These are phyloP conservation scores for Fusarium setosum DNA, from an alignment of 2,329 filamentous ascomycete genomes.

Conservation along the genomic window DNA sequence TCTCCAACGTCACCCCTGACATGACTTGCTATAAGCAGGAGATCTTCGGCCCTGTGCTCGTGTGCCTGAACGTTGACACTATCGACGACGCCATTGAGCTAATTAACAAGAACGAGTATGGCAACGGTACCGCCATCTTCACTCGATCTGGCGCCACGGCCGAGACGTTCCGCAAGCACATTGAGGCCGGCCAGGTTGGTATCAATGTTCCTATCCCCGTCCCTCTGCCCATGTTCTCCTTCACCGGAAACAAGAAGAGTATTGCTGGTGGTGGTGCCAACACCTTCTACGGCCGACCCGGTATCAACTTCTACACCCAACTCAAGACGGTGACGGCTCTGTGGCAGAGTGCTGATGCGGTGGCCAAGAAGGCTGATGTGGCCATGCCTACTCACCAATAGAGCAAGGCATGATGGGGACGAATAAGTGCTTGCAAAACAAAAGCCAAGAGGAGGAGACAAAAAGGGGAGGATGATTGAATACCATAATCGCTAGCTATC, in stretches of 20 bases:
- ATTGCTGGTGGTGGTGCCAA: conserved; percentile 91
- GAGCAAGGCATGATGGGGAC: neutral
- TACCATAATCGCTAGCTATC: conserved; percentile 27
- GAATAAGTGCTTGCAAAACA: neutral
- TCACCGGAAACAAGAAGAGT: conserved; percentile 87
- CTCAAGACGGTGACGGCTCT: conserved; percentile 96
- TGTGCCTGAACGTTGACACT: conserved; percentile 82
- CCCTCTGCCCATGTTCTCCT: conserved; percentile 77
- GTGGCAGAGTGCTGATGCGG: conserved; percentile 88
- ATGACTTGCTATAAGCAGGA: conserved; percentile 90
- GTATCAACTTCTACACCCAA: conserved; percentile 95
- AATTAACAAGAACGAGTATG: conserved; percentile 89
- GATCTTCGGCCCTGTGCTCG: conserved; percentile 87
- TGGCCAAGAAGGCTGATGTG: conserved; percentile 85
- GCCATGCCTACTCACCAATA: conserved; percentile 78
- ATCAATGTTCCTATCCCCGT: conserved; percentile 87
- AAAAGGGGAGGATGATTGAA: conserved; percentile 15
- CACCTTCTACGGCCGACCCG: conserved; percentile 95
- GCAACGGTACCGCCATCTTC: conserved; percentile 89
- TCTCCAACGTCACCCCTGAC: conserved; percentile 80
- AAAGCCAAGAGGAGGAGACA: neutral
- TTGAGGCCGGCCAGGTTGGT: conserved; percentile 87
- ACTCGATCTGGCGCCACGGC: conserved; percentile 82
- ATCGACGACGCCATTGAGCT: conserved; percentile 83
- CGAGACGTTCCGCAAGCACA: conserved; percentile 80